phyloP scores from a whole-genome alignment of 2,329 filamentous ascomycete species.

The Trichoderma semiorbis region DNA sequence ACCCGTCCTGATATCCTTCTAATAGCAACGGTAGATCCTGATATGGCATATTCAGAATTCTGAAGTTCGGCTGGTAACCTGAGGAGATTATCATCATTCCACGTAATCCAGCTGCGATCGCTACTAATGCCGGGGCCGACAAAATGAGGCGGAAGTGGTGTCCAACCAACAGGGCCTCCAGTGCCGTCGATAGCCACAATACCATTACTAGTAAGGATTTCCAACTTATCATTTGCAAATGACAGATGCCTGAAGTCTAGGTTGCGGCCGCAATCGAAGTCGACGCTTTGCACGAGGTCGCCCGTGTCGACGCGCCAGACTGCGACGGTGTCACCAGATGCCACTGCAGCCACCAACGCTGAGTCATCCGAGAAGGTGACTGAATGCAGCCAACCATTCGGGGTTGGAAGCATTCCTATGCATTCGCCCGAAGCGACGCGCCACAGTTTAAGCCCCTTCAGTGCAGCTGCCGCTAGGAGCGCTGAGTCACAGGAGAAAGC shows the following conservation, averaged over 20 bases:
- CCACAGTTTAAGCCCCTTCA: not conserved
- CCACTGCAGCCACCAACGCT: not conserved
- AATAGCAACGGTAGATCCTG: not conserved
- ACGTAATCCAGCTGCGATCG: not conserved
- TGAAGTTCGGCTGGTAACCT: not conserved
- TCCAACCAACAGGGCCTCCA: not conserved
- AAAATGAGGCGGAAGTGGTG: not conserved
- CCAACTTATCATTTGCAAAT: not conserved
- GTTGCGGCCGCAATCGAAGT: rapidly evolving
- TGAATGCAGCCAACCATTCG: rapidly evolving
- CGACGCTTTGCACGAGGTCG: not conserved
- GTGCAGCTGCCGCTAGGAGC: not conserved
- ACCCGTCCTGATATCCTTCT: not conserved
- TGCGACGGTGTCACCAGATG: not conserved
- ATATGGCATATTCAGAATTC: rapidly evolving
- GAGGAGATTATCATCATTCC: not conserved
- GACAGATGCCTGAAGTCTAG: not conserved
- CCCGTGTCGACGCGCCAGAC: not conserved
- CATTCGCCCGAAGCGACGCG: not conserved
- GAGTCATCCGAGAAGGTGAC: not conserved
- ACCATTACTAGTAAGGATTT: not conserved
- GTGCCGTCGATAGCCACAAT: not conserved
- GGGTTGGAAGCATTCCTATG: not conserved
- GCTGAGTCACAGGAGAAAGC: not conserved
- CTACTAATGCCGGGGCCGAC: not conserved